These are phyloP conservation scores for Colletotrichum zoysiae DNA, from an alignment of 2,329 filamentous ascomycete species.

Conservation along the genomic window DNA sequence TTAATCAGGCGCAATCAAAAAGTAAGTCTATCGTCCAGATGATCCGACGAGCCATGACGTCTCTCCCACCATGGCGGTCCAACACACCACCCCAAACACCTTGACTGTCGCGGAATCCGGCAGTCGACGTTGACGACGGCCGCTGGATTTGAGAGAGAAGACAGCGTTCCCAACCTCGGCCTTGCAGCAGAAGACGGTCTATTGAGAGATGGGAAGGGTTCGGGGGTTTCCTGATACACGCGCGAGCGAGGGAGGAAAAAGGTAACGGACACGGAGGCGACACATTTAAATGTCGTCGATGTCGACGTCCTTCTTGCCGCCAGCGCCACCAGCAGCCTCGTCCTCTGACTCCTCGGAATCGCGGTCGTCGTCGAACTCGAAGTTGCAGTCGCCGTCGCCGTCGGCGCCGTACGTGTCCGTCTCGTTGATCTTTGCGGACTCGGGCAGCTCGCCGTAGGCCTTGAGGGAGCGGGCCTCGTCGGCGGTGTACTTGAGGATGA, in stretches of 20 bases:
- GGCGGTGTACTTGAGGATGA: conserved; percentile 95
- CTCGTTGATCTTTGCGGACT: conserved; percentile 99
- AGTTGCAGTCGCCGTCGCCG: conserved; percentile 94
- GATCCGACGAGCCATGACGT: conserved; percentile 64
- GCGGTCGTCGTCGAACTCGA: conserved; percentile 97
- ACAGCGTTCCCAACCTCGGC: conserved; percentile 62
- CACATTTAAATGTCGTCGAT: conserved; percentile 89
- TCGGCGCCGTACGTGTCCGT: conserved; percentile 94
- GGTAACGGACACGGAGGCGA: conserved; percentile 18
- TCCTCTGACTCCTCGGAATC: conserved; percentile 69
- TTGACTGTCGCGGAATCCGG: conserved; percentile 60
- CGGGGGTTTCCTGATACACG: conserved; percentile 25
- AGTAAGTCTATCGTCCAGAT: conserved; percentile 32
- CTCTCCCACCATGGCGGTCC: conserved; percentile 69
- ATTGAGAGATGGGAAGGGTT: conserved; percentile 36
- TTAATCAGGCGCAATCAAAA: conserved; percentile 21
- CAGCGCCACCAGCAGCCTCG: conserved; percentile 66
- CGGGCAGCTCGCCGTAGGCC: conserved; percentile 96
- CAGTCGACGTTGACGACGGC: conserved; percentile 29
- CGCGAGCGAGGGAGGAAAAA: conserved; percentile 3
- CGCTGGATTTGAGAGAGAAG: conserved; percentile 71
- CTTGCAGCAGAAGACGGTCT: conserved; percentile 16
- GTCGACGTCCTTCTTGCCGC: conserved; percentile 82
- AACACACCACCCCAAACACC: conserved; percentile 49
- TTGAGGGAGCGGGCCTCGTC: conserved; percentile 97